A percentile compares a stretch with the other conserved stretches of the same genome.
Conservation (phyloP, 169 alveolate species). For the Eimeria tenella region DNA sequence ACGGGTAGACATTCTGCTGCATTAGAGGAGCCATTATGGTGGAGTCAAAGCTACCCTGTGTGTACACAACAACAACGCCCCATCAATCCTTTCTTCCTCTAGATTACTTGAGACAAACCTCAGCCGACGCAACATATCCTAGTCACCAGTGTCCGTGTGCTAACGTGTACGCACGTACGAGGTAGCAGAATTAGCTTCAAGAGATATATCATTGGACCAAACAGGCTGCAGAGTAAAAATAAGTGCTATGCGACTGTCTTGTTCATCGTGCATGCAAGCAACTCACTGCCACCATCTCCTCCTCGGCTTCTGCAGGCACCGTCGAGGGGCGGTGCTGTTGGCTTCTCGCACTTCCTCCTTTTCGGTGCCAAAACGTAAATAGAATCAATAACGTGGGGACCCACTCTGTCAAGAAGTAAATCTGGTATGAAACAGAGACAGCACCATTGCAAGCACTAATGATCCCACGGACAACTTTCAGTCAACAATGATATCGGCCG, state of each 20-base stretch:
- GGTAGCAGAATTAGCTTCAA: no score
- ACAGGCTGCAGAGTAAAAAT: no score
- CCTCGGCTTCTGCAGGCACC: conserved; percentile 32
- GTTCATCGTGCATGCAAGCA: neutral
- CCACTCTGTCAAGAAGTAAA: conserved; percentile 70
- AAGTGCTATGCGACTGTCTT: no score
- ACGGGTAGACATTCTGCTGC: conserved; percentile 71
- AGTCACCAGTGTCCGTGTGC: no score
- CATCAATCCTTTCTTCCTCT: neutral
- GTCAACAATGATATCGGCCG: neutral
- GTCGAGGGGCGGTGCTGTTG: conserved; percentile 35
- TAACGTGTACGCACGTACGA: no score
- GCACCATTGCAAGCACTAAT: neutral
- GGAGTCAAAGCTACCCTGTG: conserved; percentile 73
- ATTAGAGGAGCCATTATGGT: conserved; percentile 71
- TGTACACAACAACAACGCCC: neutral
- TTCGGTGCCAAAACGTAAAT: conserved; percentile 76
- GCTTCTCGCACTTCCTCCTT: conserved; percentile 7
- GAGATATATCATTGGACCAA: no score
- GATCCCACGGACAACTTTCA: neutral
- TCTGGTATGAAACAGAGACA: conserved; percentile 28
- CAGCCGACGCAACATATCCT: no score
- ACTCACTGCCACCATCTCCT: conserved; percentile 39
- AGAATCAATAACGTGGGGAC: conserved; percentile 70
- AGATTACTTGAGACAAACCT: no score